These are phyloP conservation scores for Solanum corneliomulleri DNA, from an alignment of 257 asterid genomes.

Conservation along the genomic window DNA sequence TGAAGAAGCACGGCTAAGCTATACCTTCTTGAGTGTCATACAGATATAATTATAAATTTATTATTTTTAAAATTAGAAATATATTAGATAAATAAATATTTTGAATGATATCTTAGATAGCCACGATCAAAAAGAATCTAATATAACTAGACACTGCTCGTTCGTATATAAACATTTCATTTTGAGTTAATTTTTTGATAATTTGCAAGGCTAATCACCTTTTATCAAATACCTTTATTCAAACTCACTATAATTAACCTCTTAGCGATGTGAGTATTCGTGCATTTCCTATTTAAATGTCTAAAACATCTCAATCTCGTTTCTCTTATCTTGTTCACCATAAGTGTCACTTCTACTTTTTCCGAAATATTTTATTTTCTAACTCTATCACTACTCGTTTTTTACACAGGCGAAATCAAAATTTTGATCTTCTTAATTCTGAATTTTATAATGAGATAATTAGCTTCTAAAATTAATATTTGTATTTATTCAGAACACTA, in stretches of 20 bases:
- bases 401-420: too few species aligned
- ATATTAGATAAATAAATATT: background rate
- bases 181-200: rapidly evolving
- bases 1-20: too few species aligned
- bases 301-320: background rate
- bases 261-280: background rate
- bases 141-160: background rate
- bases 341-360: background rate
- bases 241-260: background rate
- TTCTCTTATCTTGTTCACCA: background rate
- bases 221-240: background rate
- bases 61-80: background rate
- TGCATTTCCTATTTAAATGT: rapidly evolving
- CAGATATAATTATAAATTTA: background rate
- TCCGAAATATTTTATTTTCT: background rate
- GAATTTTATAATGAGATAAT: too few species aligned
- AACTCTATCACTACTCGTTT: background rate
- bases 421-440: too few species aligned
- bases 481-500: too few species aligned
- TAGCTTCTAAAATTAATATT: too few species aligned
- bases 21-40: too few species aligned
- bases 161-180: rapidly evolving
- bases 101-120: background rate
- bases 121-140: too few species aligned
- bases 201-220: background rate